Conservation (phyloP, 306 rosid species). For the Elaeagnus macrophylla region DNA sequence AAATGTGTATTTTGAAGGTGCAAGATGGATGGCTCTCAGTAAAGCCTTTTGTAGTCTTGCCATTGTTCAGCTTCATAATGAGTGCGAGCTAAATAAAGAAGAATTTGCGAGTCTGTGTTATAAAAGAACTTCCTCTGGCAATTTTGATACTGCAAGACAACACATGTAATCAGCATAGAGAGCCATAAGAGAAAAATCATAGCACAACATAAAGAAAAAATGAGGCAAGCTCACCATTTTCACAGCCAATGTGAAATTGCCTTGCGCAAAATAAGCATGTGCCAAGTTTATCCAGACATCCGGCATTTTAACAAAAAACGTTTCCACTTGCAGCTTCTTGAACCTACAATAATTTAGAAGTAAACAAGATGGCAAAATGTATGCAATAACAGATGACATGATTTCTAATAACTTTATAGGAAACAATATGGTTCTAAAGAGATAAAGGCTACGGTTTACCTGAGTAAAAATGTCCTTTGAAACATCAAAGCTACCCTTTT, state of each 20-base stretch:
- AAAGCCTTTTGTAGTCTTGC: slow-evolving; percentile 95
- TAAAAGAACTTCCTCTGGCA: slow-evolving; percentile 90
- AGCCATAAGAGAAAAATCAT: slow-evolving; percentile 10
- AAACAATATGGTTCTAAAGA: slow-evolving; percentile 1
- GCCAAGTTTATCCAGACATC: slow-evolving; percentile 99
- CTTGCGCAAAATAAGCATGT: slow-evolving; percentile 96
- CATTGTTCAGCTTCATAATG: slow-evolving; percentile 98
- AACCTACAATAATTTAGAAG: slow-evolving; percentile 46
- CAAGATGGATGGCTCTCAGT: slow-evolving; percentile 89
- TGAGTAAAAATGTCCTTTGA: slow-evolving; percentile 85
- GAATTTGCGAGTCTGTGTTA: slow-evolving; percentile 92
- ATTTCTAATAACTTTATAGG: slow-evolving; percentile 10
- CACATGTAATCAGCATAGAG: slow-evolving; percentile 30
- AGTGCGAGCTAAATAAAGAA: slow-evolving; percentile 91
- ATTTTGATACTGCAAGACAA: slow-evolving; percentile 87
- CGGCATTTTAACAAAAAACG: slow-evolving; percentile 98
- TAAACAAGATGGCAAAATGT: slow-evolving; percentile 15
- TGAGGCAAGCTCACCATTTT: slow-evolving; percentile 62
- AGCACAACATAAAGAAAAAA: slow-evolving; percentile 11
- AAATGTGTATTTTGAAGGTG: slow-evolving; percentile 91
- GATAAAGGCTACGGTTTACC: slow-evolving; percentile 18
- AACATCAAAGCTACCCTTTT: slow-evolving; percentile 98
- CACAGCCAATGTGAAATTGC: slow-evolving; percentile 85
- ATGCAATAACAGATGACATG: slow-evolving; percentile 13
- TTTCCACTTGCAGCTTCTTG: slow-evolving; percentile 99